phyloP scores from a whole-genome alignment of 768 basidiomycete genomes.

The Gloeostereum incarnatum region DNA sequence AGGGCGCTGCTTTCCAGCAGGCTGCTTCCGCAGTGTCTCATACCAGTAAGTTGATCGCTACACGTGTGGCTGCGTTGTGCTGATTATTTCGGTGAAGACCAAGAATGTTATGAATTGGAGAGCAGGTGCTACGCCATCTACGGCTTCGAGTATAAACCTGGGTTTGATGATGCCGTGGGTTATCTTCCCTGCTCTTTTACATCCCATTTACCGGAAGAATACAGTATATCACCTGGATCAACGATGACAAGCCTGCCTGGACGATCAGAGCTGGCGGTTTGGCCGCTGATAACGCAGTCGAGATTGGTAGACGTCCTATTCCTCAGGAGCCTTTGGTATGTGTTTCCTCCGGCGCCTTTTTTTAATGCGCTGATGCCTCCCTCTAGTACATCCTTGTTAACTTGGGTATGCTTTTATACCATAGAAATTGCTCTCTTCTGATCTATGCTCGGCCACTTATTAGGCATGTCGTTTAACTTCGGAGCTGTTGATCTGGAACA shows the following conservation, averaged over 20 bases:
- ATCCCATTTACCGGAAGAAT: background rate
- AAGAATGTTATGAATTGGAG: conserved; percentile 55
- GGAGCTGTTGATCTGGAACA: conserved; percentile 58
- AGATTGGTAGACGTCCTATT: conserved; percentile 60
- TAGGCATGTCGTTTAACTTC: conserved; percentile 74
- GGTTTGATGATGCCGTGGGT: conserved; percentile 54
- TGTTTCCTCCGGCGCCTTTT: background rate
- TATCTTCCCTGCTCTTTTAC: background rate
- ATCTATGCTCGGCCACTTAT: too few relatives aligned
- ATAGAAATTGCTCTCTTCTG: too few relatives aligned
- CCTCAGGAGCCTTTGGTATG: conserved; percentile 82
- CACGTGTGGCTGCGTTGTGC: conserved; percentile 6
- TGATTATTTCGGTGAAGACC: conserved; percentile 20
- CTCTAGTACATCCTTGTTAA: conserved; percentile 72
- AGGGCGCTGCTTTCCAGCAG: conserved; percentile 67
- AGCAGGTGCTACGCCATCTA: conserved; percentile 61
- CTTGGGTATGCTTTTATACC: too few relatives aligned
- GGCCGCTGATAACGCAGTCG: conserved; percentile 44
- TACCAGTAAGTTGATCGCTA: conserved; percentile 24
- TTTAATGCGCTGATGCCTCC: conserved; percentile 23
- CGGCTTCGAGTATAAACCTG: conserved; percentile 63
- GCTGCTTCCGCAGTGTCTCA: conserved; percentile 67
- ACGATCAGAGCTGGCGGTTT: conserved; percentile 62
- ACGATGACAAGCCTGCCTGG: conserved; percentile 61
- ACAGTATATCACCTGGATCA: conserved; percentile 83